phyloP scores from a whole-genome alignment of 345 rosid genomes.

The Excoecaria agallocha region DNA sequence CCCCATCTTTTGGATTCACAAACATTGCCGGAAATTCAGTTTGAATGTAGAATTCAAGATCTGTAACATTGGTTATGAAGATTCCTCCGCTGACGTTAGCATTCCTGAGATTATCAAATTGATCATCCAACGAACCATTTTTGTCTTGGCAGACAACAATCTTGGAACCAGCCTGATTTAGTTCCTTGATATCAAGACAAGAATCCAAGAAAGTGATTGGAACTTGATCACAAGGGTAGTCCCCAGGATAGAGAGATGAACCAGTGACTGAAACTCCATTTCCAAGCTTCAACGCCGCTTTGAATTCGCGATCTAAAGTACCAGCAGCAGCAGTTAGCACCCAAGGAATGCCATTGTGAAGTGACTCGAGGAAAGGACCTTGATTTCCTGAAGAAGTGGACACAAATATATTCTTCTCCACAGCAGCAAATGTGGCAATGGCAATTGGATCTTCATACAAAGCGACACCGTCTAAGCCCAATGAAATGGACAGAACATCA shows the following conservation, averaged over 20 bases:
- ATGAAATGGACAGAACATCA: slow-evolving; percentile 23
- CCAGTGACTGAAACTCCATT: slow-evolving; percentile 27
- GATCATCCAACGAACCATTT: slow-evolving; percentile 24
- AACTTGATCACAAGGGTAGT: slow-evolving; percentile 9
- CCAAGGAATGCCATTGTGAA: slow-evolving; percentile 45
- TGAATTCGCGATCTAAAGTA: slow-evolving; percentile 34
- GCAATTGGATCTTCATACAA: slow-evolving; percentile 34
- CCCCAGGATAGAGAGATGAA: slow-evolving; percentile 31
- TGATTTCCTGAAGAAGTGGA: slow-evolving; percentile 29
- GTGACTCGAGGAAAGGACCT: slow-evolving; percentile 17
- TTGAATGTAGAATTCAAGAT: slow-evolving; percentile 17
- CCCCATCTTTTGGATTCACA: slow-evolving; percentile 25
- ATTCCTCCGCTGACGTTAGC: slow-evolving; percentile 34
- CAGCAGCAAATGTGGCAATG: slow-evolving; percentile 36
- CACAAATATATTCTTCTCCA: slow-evolving; percentile 29
- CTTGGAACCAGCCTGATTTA: slow-evolving; percentile 24
- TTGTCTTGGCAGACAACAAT: slow-evolving; percentile 49
- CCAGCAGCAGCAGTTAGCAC: slow-evolving; percentile 41
- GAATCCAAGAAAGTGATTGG: slow-evolving; percentile 40
- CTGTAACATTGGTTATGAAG: slow-evolving; percentile 39
- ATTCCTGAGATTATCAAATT: slow-evolving; percentile 20
- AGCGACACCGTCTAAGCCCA: slow-evolving; percentile 27
- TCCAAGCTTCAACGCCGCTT: slow-evolving; percentile 28
- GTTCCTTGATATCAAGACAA: slow-evolving; percentile 27
- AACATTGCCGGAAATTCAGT: slow-evolving; percentile 36